Percentiles rank a stretch among this genome's conserved stretches.
Evolutionary conservation across 139 green algal genomes (phyloP).

Genomic region (Closterium sp.): DNA sequence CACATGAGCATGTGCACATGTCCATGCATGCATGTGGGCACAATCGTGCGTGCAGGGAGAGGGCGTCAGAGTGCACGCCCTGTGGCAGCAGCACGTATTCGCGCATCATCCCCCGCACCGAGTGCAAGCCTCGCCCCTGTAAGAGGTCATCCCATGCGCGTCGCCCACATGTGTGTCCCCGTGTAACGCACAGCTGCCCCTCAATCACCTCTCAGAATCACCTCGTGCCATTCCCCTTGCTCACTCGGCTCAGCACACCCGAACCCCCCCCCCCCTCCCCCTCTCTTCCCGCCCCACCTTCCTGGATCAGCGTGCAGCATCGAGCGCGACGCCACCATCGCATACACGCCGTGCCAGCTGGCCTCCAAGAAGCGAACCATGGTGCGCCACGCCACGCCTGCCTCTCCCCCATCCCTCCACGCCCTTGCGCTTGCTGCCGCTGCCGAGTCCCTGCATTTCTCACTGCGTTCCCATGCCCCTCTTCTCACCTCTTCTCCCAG

Average conservation of each 20-base stretch:
- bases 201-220: background rate
- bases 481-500: too few species aligned
- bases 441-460: background rate
- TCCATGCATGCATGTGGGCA: background rate
- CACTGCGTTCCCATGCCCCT: background rate
- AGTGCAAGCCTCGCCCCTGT: background rate
- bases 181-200: background rate
- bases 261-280: too few species aligned
- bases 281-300: background rate
- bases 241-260: too few species aligned
- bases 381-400: background rate
- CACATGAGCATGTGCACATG: background rate
- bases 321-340: background rate
- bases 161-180: background rate
- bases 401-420: background rate
- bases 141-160: too few species aligned
- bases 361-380: background rate
- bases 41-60: background rate
- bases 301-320: background rate
- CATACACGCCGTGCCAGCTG: background rate
- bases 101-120: background rate
- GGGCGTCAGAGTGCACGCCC: background rate
- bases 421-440: background rate
- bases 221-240: background rate
- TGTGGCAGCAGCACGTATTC: background rate